Evolutionary conservation across 805 yeast species (phyloP).

Genomic region (Wickerhamiella galacta): DNA sequence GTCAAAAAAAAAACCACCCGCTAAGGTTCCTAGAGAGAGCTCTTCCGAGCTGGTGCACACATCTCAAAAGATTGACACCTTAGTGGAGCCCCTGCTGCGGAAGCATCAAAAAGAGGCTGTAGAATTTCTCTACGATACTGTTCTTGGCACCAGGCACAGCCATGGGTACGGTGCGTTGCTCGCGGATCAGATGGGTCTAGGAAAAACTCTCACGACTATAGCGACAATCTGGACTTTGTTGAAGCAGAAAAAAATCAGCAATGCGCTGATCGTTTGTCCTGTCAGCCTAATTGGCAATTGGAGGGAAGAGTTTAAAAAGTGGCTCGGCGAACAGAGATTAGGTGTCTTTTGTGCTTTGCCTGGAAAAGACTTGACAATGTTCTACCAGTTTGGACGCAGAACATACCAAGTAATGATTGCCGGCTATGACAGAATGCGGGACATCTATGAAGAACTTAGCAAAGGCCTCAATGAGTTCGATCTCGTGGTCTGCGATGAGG

Average conservation of each 20-base stretch:
- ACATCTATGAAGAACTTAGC: conserved; percentile 14
- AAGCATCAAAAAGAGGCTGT: conserved; percentile 79
- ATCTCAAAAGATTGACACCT: too few relatives aligned
- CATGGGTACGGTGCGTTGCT: conserved; percentile 54
- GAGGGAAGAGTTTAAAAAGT: conserved; percentile 74
- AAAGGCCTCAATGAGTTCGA: conserved; percentile 29
- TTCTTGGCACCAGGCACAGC: conserved; percentile 46
- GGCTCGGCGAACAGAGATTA: conserved; percentile 54
- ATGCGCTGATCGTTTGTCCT: conserved; percentile 74
- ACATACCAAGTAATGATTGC: conserved; percentile 69
- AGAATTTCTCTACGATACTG: conserved; percentile 60
- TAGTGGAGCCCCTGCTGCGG: conserved; percentile 5
- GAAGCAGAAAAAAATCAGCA: conserved; percentile 28
- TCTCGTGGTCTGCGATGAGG: conserved; percentile 82
- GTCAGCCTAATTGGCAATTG: conserved; percentile 79
- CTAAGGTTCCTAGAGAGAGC: too few relatives aligned
- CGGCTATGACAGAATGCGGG: conserved; percentile 73
- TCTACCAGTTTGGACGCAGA: conserved; percentile 40
- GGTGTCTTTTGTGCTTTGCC: conserved; percentile 46
- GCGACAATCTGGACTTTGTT: conserved; percentile 69
- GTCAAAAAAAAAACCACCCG: too few relatives aligned
- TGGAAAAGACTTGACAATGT: conserved; percentile 30
- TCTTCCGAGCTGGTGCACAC: too few relatives aligned
- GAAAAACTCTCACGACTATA: conserved; percentile 77
- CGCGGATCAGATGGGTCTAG: conserved; percentile 97